Base-by-base conservation (phyloP, 192 early-diverging fungal genomes). In the Spizellomyces sp. region DNA sequence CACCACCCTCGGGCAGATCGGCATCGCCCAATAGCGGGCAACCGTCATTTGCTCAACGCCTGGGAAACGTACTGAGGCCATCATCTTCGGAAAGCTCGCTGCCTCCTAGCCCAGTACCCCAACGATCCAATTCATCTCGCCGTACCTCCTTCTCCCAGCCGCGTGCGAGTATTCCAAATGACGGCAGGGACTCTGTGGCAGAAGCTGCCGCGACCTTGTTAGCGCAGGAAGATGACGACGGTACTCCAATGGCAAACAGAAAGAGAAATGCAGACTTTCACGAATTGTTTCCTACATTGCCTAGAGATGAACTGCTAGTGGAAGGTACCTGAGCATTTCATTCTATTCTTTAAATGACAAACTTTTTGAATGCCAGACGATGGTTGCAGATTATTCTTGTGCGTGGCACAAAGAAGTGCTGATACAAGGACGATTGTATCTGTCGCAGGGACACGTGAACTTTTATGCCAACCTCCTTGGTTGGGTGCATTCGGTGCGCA, bases 361-460 rank as follows among this genome's bases (percentile, higher is more conserved):
- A n/a, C 14, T 54, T 19, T 2, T 54, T 52, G 9, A 4, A 54
- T 4, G 5, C 45, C 57, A 36, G 27, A 36, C 15, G 7, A 57
- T 57, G 41, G 22, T 47, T 8, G n/a, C 67, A 76, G 83, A 84
- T 17, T 82, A 56, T 58, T 64, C 70, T 8, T 85, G 83, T 62
- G 83, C 83, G 4, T 85, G 78, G 81, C 79, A 80, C 57, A 80
- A 82, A 19, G 81, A 85, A 64, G 67, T 80, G 2, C 63, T 85
- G 8, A 66, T 85, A 5, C 83, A 85, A 65, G 83, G 83, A 2
- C 59, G 75, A 47, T 69, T 85, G 79, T 85, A 85, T 55, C 27
- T 85, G 15, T 67, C 83, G 21, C 15, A 71, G 42, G 43, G 62
- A 9, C 69, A 72, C 45, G 64, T 85, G 14, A 69, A 71, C 56